Conservation (phyloP, 805 yeast genomes). For the Candida ficus region DNA sequence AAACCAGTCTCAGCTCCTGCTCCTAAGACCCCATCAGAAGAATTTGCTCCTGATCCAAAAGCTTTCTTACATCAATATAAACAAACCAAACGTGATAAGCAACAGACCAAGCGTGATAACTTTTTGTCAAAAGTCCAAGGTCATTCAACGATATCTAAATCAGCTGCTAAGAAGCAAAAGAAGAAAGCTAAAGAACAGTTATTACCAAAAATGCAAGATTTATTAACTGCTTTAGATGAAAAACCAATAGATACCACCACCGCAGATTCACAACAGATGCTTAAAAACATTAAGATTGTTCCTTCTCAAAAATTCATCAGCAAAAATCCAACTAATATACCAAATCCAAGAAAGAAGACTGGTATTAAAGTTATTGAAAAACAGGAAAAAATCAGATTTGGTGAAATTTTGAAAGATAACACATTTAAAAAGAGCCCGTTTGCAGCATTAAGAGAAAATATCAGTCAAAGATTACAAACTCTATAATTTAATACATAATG, state of each 20-base stretch:
- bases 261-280: neutral
- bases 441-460: constrained; percentile 57
- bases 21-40: neutral
- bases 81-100: constrained; percentile 50
- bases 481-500: neutral
- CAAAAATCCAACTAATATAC: constrained; percentile 32
- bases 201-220: constrained; percentile 62
- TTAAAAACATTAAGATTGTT: constrained; percentile 18
- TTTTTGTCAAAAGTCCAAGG: constrained; percentile 35
- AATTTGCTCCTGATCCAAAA: constrained; percentile 31
- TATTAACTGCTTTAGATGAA: constrained; percentile 44
- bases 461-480: constrained; percentile 22
- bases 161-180: constrained; percentile 59
- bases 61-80: constrained; percentile 50
- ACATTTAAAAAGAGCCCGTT: constrained; percentile 59
- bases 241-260: neutral
- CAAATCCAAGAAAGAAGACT: constrained; percentile 49
- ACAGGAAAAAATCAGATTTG: constrained; percentile 56
- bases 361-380: constrained; percentile 51
- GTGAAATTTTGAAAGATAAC: constrained; percentile 47
- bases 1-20: constrained; percentile 26
- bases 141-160: constrained; percentile 50
- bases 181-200: constrained; percentile 58
- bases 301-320: constrained; percentile 8
- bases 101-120: constrained; percentile 30